Percentiles rank a stretch among this genome's conserved stretches.
Evolutionary conservation across 768 basidiomycete genomes (phyloP).

Genomic region (Agrocybe chaxingu): DNA sequence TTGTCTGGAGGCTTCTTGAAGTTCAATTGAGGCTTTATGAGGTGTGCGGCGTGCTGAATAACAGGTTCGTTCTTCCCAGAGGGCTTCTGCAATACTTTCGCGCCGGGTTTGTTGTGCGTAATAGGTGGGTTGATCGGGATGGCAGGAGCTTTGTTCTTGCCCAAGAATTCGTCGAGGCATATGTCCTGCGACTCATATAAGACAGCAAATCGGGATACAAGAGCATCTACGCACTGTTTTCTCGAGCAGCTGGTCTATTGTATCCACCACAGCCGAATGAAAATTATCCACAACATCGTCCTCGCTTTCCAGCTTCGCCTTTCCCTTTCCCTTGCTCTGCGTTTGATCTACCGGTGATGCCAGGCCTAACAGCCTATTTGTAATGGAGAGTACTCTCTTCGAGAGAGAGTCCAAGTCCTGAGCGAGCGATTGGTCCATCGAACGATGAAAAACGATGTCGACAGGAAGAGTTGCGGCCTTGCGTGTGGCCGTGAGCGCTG

Average conservation of each 20-base stretch:
- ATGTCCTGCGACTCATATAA: slow-evolving; percentile 55
- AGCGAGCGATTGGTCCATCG: slow-evolving; percentile 72
- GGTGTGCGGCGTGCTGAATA: slow-evolving; percentile 69
- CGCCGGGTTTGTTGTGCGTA: slow-evolving; percentile 19
- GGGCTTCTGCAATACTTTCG: slow-evolving; percentile 27
- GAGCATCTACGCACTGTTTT: slow-evolving; percentile 53
- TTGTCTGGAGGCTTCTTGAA: slow-evolving; percentile 68
- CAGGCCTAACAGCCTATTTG: slow-evolving; percentile 60
- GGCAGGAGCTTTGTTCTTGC: slow-evolving; percentile 63
- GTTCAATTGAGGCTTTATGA: slow-evolving; percentile 77
- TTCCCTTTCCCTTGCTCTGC: slow-evolving; percentile 43
- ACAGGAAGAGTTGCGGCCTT: slow-evolving; percentile 58
- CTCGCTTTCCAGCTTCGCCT: slow-evolving; percentile 54
- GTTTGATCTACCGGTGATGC: slow-evolving; percentile 40
- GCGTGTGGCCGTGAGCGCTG: slow-evolving; percentile 62
- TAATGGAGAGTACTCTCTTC: slow-evolving; percentile 58
- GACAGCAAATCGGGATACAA: not conserved
- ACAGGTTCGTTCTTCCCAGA: slow-evolving; percentile 41
- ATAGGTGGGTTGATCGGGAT: slow-evolving; percentile 51
- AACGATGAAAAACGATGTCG: slow-evolving; percentile 88
- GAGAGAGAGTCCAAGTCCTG: slow-evolving; percentile 70
- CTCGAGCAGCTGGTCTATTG: slow-evolving; percentile 83
- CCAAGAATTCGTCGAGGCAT: slow-evolving; percentile 75
- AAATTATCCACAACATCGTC: slow-evolving; percentile 88
- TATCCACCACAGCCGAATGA: slow-evolving; percentile 72